Evolutionary conservation across 2,329 filamentous ascomycete genomes (phyloP).

Genomic region (Aurifilum marmelostoma): DNA sequence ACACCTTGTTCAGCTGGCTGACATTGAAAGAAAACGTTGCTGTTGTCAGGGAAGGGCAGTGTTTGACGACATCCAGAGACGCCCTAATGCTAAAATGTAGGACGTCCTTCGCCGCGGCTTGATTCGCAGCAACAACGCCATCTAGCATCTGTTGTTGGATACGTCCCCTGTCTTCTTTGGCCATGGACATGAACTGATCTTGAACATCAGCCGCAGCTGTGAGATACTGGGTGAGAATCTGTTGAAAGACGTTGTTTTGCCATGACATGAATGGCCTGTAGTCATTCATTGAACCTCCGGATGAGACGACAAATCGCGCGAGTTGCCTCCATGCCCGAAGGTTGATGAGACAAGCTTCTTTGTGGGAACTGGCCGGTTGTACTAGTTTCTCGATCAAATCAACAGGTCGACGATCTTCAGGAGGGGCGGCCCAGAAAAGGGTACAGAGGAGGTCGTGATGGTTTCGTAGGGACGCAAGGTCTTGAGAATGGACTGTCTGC

Average conservation of each 20-base stretch:
- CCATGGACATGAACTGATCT: constrained; percentile 55
- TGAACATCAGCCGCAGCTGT: constrained; percentile 60
- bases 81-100: constrained; percentile 52
- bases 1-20: constrained; percentile 55
- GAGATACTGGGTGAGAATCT: constrained; percentile 60
- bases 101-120: constrained; percentile 56
- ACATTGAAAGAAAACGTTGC: constrained; percentile 55
- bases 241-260: constrained; percentile 61
- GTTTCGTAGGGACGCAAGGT: constrained; percentile 67
- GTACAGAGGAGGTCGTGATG: constrained; percentile 71
- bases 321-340: constrained; percentile 66
- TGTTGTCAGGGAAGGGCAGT: constrained; percentile 49
- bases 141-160: constrained; percentile 51
- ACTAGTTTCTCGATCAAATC: constrained; percentile 64
- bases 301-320: constrained; percentile 59
- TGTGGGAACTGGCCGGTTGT: constrained; percentile 62
- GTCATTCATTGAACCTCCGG: constrained; percentile 44
- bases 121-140: constrained; percentile 56
- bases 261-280: constrained; percentile 57
- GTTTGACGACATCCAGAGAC: constrained; percentile 55
- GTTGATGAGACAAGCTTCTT: constrained; percentile 67
- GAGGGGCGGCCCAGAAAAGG: constrained; percentile 66
- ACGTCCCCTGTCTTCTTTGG: constrained; percentile 47
- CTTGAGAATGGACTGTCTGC: constrained; percentile 59
- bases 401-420: constrained; percentile 55